Conservation (phyloP, 805 yeast species). For the Cyberlindnera xylosilytica region DNA sequence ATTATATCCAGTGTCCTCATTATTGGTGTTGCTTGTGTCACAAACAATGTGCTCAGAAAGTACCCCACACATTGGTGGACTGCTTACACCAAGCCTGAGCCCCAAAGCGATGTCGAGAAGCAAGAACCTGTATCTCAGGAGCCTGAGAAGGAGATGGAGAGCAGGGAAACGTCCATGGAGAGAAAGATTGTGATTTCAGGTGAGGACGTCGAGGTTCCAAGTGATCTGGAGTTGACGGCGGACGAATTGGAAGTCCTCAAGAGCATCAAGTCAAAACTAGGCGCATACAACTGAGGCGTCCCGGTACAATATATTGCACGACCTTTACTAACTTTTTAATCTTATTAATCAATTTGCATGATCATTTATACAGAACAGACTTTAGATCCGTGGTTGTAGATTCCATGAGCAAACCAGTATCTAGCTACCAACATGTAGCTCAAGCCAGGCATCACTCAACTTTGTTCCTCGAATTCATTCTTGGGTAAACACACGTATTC, state of each 20-base stretch:
- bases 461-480: too few relatives aligned
- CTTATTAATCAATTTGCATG: too few relatives aligned
- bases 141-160: background rate
- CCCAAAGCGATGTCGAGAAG: conserved; percentile 5
- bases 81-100: conserved; percentile 12
- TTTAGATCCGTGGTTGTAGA: too few relatives aligned
- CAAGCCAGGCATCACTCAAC: too few relatives aligned
- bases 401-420: too few relatives aligned
- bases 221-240: background rate
- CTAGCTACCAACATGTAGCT: too few relatives aligned
- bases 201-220: background rate
- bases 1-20: conserved; percentile 47
- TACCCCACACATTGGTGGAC: conserved; percentile 66
- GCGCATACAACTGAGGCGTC: too few relatives aligned
- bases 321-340: background rate
- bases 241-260: conserved; percentile 8
- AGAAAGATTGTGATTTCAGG: background rate
- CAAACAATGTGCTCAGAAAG: conserved; percentile 48
- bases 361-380: too few relatives aligned
- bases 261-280: conserved; percentile 1
- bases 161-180: too few relatives aligned
- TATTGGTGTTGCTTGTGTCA: conserved; percentile 46
- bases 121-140: background rate
- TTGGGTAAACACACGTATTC: background rate
- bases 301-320: too few relatives aligned